Base-by-base conservation (phyloP, 2,329 filamentous ascomycete genomes). In the Paramyrothecium sp. region DNA sequence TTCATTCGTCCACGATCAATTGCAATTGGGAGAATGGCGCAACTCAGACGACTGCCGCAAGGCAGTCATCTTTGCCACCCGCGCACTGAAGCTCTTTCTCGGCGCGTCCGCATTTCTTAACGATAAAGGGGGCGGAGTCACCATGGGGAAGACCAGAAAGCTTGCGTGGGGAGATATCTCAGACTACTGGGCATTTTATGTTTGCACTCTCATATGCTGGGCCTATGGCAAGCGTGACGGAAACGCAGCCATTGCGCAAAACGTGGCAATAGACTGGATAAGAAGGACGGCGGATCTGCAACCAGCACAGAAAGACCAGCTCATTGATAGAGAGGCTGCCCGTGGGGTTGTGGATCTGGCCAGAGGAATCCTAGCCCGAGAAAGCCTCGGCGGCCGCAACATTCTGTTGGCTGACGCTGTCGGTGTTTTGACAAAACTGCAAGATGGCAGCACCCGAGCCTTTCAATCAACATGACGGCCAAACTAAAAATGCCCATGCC, bases 161-260 rank as follows among this genome's bases (percentile, higher is more conserved):
- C 60, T 62, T 17, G 51, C 59, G 13, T 67, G 71, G 56, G 65
- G 60, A 19, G 75, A 79, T 54, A 71, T 84, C 47, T 78, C 77
- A 2, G 76, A 82, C 60, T 83, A 81, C 63, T 85, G 82, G 82
- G 78, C 73, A 33, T 64, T 85, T 52, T 86, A 86, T 63, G 78
- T 82, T 8, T 85, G 82, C 60, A 74, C 81, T 8, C 74, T 87
- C 53, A 81, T 87, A 61, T 85, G 81, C 71, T 87, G 84, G 84
- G 82, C 83, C 1, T 82, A 80, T 61, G 76, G 78, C 2, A 73
- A 81, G 56, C 58, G 60, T 41, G 67, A 61, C 58, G 58, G 61
- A 51, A 59, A 56, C 51, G 62, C 55, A 17, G 58, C 53, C 46
- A 60, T 49, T 23, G 61, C 60, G 46, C 67, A 60, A 56, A 64